Base-by-base conservation (phyloP, 1,284 basidiomycete genomes). In the Ustilago bromivora region DNA sequence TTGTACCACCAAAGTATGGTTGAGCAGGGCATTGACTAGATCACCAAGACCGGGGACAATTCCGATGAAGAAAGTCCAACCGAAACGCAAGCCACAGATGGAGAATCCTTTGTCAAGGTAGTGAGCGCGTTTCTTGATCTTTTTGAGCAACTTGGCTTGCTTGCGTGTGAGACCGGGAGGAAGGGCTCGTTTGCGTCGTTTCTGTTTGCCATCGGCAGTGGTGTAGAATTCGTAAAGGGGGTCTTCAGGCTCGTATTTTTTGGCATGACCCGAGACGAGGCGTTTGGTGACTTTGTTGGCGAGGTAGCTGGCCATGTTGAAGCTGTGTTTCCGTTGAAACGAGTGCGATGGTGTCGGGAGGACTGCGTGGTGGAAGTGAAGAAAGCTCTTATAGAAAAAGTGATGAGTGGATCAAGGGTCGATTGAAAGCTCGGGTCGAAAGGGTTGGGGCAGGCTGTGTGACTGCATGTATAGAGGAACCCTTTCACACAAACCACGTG, bases 51-150 rank as follows among this genome's bases (percentile, higher is more conserved):
- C 88, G 8, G 93, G 94, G 35, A 94, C 87, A n/a, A 94, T 88
- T 0, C 92, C 92, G 88, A 80, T 76, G 57, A 83, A 54, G 59
- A 80, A 80, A 11, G 88, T 88, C 92, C 92, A 96, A 5, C 96
- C 95, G 73, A 97, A 95, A 10, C 91, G 90, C 70, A 97, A 87
- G 3, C 95, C 94, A 79, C 92, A 94, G 11, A 98, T 62, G 55
- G 86, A 89, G 88, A 98, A 93, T 8, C 94, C 92, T 87, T 95
- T 96, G 89, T 98, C 96, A 63, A 98, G 92, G 84, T 92, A 91
- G 84, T 95, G 94, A 0, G 96, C 95, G 9, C 95, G 89, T 59
- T 89, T 88, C 84, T 77, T 71, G 61, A 86, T 79, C 68, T 86
- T 86, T 12, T 71, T 64, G 31, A 84, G 88, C 58, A 94, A 91